phyloP scores from a whole-genome alignment of 2,329 filamentous ascomycete genomes.

The Aspergillus awamori region DNA sequence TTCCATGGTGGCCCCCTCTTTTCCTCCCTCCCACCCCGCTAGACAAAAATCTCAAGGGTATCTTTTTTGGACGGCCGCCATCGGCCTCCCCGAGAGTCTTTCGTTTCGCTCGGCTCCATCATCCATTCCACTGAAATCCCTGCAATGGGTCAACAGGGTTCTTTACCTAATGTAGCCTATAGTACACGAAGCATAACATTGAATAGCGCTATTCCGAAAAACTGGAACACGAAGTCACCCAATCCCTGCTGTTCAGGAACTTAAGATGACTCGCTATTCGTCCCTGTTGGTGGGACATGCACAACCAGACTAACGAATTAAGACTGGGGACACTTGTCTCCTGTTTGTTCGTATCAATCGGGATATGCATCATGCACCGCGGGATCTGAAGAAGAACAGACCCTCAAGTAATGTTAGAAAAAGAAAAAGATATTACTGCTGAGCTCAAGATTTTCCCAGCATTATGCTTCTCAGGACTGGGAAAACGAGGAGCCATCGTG shows the following conservation, averaged over 20 bases:
- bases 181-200: too few species aligned
- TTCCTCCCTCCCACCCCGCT: not conserved
- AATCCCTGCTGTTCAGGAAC: not conserved
- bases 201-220: not conserved
- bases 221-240: not conserved
- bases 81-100: not conserved
- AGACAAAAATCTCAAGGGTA: not conserved
- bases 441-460: not conserved
- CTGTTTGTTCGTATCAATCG: not conserved
- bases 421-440: not conserved
- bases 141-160: not conserved
- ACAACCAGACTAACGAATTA: not conserved
- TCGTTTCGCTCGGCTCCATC: not conserved
- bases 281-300: not conserved
- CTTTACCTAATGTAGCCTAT: not conserved
- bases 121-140: conserved; percentile 1
- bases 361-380: not conserved
- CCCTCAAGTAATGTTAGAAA: not conserved
- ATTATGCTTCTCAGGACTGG: not conserved
- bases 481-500: not conserved
- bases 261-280: not conserved
- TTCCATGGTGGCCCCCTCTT: not conserved
- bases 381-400: not conserved
- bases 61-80: not conserved
- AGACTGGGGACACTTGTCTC: not conserved